These are phyloP conservation scores for Teunomyces pallodes DNA, from an alignment of 805 yeast species.

Conservation along the genomic window DNA sequence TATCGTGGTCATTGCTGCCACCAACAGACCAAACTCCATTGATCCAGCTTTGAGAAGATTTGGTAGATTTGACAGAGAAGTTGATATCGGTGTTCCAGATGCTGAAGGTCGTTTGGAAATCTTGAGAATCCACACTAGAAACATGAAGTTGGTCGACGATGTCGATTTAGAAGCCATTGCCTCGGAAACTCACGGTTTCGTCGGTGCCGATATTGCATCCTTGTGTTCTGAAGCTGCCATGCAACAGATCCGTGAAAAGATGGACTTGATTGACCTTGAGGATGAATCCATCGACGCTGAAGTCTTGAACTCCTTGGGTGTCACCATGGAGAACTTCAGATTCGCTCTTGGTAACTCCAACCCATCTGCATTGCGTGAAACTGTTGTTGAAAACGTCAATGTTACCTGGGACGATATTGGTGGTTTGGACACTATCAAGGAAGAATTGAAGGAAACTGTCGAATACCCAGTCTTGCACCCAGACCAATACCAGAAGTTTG, in stretches of 20 bases:
- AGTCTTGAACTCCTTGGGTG: constrained; percentile 92
- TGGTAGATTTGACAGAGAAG: constrained; percentile 84
- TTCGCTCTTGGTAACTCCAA: constrained; percentile 97
- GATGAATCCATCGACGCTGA: constrained; percentile 98
- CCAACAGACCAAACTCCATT: constrained; percentile 81
- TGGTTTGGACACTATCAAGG: constrained; percentile 94
- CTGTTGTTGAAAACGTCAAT: constrained; percentile 97
- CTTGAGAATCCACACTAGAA: constrained; percentile 94
- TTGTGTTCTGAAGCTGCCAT: constrained; percentile 99
- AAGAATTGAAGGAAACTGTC: constrained; percentile 96
- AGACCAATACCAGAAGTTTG: constrained; percentile 97
- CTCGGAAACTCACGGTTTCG: constrained; percentile 97
- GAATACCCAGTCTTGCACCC: constrained; percentile 99
- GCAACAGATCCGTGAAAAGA: constrained; percentile 99
- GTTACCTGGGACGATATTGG: constrained; percentile 99
- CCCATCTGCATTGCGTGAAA: constrained; percentile 98
- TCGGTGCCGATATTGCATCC: constrained; percentile 98
- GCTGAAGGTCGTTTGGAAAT: constrained; percentile 98
- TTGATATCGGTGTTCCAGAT: constrained; percentile 91
- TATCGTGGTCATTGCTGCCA: constrained; percentile 97
- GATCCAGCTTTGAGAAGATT: constrained; percentile 85
- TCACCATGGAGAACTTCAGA: constrained; percentile 97
- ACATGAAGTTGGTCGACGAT: constrained; percentile 93
- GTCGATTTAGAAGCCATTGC: constrained; percentile 96
- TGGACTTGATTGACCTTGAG: constrained; percentile 95